Evolutionary conservation across 1,139 yeast genomes (phyloP).

Genomic region (Pichia sorboxylosa): DNA sequence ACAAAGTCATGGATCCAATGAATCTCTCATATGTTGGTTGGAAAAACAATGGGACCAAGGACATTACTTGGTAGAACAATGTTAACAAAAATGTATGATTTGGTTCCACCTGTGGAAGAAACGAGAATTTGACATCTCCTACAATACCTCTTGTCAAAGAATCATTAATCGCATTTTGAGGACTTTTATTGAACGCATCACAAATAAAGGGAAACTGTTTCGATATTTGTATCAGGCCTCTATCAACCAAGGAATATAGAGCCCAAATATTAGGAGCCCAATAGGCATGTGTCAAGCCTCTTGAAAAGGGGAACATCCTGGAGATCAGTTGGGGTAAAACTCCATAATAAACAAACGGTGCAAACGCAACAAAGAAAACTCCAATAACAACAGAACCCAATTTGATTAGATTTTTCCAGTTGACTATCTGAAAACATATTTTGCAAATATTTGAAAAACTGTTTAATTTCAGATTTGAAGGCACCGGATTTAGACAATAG

Average conservation of each 20-base stretch:
- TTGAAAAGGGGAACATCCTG: slow-evolving; percentile 81
- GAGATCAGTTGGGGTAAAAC: slow-evolving; percentile 54
- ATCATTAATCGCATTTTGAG: slow-evolving; percentile 1
- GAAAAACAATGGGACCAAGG: slow-evolving; percentile 62
- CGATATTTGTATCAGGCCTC: slow-evolving; percentile 44
- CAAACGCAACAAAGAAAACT: slow-evolving; percentile 62
- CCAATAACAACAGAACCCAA: slow-evolving; percentile 55
- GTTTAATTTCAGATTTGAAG: slow-evolving; percentile 6
- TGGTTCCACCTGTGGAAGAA: slow-evolving; percentile 75
- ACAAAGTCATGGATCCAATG: slow-evolving; percentile 71
- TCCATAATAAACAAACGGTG: slow-evolving; percentile 59
- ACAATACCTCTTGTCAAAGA: slow-evolving; percentile 69
- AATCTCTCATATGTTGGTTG: slow-evolving; percentile 72
- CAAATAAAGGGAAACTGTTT: slow-evolving; percentile 14
- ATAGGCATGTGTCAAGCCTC: slow-evolving; percentile 95
- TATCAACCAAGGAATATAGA: slow-evolving; percentile 73
- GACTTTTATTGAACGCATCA: slow-evolving; percentile 7
- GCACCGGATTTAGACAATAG: slow-evolving; percentile 44
- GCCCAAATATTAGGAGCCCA: slow-evolving; percentile 99
- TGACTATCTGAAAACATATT: slow-evolving; percentile 31
- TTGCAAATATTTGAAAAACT: too few species aligned
- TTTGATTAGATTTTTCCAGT: slow-evolving; percentile 48
- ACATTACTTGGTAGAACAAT: slow-evolving; percentile 66
- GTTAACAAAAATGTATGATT: slow-evolving; percentile 67
- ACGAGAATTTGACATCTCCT: slow-evolving; percentile 75